Base-by-base conservation (phyloP, 768 basidiomycete species). In the Boletus patriciae region DNA sequence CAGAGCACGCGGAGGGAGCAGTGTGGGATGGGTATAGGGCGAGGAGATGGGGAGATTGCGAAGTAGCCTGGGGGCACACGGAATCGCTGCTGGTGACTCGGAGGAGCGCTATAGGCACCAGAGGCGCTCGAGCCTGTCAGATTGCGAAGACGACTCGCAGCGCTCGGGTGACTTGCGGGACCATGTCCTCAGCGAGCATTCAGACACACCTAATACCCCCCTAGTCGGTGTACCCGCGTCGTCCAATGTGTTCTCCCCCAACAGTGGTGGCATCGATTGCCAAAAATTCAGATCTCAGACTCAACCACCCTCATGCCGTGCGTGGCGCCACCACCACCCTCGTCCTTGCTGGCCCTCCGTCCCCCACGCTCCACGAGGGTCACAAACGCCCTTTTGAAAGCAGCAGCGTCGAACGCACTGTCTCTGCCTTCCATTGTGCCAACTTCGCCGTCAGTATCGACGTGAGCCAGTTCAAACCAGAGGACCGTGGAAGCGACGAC, bases 41-140 rank as follows among this genome's bases (percentile, higher is more conserved):
- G 25, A 80, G 79, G 15, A 97, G 84, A 71, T 88, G 94, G 18
- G 87, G 58, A 95, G 81, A 69, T 98, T 98, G 42, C 95, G 88
- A 6, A 98, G 80, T 0, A 94, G 92, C 96, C 96, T n/a, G n/a
- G n/a, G n/a, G n/a, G n/a, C n/a, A n/a, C n/a, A n/a, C n/a, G n/a
- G n/a, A n/a, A n/a, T n/a, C n/a, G n/a, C n/a, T n/a, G n/a, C n/a
- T n/a, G n/a, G n/a, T n/a, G n/a, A n/a, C n/a, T n/a, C n/a, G n/a
- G n/a, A n/a, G n/a, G n/a, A n/a, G n/a, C n/a, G n/a, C n/a, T n/a
- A n/a, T n/a, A n/a, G n/a, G n/a, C n/a, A n/a, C n/a, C n/a, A n/a
- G n/a, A n/a, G n/a, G n/a, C n/a, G n/a, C n/a, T n/a, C n/a, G n/a
- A n/a, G n/a, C n/a, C n/a, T n/a, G n/a, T n/a, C n/a, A n/a, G n/a